These are phyloP conservation scores for Tylopilus sp. DNA, from an alignment of 768 basidiomycete genomes.

Conservation along the genomic window DNA sequence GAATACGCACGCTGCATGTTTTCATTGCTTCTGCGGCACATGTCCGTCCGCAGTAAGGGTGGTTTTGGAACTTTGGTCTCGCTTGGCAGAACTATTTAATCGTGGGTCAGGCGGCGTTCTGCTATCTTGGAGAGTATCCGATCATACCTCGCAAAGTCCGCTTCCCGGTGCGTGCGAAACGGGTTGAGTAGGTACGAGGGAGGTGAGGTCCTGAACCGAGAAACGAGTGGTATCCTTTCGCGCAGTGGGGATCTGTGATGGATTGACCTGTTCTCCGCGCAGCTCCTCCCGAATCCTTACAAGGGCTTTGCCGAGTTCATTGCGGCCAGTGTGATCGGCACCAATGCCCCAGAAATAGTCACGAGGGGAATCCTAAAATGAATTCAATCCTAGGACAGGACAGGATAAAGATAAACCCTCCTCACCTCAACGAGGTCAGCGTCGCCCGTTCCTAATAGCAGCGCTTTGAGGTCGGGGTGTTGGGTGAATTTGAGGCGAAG, in stretches of 20 bases:
- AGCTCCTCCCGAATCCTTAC: constrained; percentile 57
- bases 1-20: constrained; percentile 25
- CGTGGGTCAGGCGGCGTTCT: constrained; percentile 6
- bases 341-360: constrained; percentile 81
- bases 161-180: constrained; percentile 4
- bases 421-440: constrained; percentile 66
- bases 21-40: constrained; percentile 49
- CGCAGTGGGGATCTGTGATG: constrained; percentile 26
- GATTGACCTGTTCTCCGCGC: constrained; percentile 33
- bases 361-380: constrained; percentile 60
- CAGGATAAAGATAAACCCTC: neutral
- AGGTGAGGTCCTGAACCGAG: constrained; percentile 32
- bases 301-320: constrained; percentile 72
- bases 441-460: constrained; percentile 63
- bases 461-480: constrained; percentile 53
- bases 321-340: constrained; percentile 59
- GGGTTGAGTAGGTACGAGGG: constrained; percentile 12
- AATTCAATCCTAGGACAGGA: neutral
- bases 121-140: neutral
- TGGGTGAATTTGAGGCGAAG: constrained; percentile 71
- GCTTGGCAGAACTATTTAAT: constrained; percentile 47
- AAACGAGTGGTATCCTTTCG: constrained; percentile 28
- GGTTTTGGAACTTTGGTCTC: constrained; percentile 56
- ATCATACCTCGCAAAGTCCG: constrained; percentile 31
- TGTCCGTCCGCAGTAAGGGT: constrained; percentile 63